Evolutionary conservation across 2,329 filamentous ascomycete genomes (phyloP).

Genomic region (Dryadomyces quercivorus): DNA sequence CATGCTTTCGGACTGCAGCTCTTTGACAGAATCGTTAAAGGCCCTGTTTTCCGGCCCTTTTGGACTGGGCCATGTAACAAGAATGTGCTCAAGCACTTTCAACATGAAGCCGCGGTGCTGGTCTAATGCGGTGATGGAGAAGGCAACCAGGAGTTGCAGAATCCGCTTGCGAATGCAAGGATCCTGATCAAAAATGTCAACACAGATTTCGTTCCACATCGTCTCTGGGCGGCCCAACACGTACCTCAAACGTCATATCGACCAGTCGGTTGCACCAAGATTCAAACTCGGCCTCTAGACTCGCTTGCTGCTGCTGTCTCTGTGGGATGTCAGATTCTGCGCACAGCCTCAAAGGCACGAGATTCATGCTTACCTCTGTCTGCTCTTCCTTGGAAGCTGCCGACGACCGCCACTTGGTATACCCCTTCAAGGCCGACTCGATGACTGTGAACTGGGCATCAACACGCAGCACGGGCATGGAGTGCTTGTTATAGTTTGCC

Average conservation of each 20-base stretch:
- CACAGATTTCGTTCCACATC: background rate
- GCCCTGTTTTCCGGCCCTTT: slow-evolving; percentile 51
- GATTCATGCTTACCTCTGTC: slow-evolving; percentile 3
- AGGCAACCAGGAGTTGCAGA: slow-evolving; percentile 70
- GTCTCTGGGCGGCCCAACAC: slow-evolving; percentile 2
- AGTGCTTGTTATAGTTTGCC: slow-evolving; percentile 53
- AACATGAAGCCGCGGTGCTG: slow-evolving; percentile 72
- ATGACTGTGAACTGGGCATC: slow-evolving; percentile 87
- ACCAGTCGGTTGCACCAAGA: slow-evolving; percentile 63
- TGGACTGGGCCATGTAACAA: slow-evolving; percentile 65
- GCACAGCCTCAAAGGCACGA: background rate
- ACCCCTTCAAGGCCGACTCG: slow-evolving; percentile 79
- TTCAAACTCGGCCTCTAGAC: slow-evolving; percentile 53
- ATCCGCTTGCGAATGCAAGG: slow-evolving; percentile 73
- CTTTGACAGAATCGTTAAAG: slow-evolving; percentile 82
- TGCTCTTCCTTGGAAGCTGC: slow-evolving; percentile 2
- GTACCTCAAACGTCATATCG: slow-evolving; percentile 54
- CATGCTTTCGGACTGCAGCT: slow-evolving; percentile 74
- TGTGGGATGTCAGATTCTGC: slow-evolving; percentile 21
- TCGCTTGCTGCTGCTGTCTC: slow-evolving; percentile 37
- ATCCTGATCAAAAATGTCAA: slow-evolving; percentile 35
- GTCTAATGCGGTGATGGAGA: slow-evolving; percentile 70
- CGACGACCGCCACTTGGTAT: slow-evolving; percentile 58
- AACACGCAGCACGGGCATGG: slow-evolving; percentile 61
- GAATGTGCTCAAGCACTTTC: slow-evolving; percentile 79